phyloP scores from a whole-genome alignment of 192 early-diverging fungal genomes.

The Podila horticola region DNA sequence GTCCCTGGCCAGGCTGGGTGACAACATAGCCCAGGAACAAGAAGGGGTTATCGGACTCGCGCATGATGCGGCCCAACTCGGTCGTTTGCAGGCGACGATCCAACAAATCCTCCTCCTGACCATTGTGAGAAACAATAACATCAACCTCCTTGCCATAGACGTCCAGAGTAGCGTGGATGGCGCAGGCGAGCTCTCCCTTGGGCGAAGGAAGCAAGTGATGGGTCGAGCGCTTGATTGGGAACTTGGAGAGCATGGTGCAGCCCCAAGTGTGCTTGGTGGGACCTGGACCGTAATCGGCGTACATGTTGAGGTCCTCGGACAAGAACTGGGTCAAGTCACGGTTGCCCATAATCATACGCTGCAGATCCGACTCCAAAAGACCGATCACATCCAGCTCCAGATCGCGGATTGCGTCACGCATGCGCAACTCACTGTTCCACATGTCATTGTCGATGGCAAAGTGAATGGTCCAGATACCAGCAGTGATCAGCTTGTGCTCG shows the following conservation, averaged over 20 bases:
- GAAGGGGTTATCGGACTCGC: slow-evolving; percentile 77
- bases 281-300: slow-evolving; percentile 86
- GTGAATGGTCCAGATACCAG: slow-evolving; percentile 88
- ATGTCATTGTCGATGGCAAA: slow-evolving; percentile 89
- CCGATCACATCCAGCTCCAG: slow-evolving; percentile 84
- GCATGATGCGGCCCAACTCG: slow-evolving; percentile 81
- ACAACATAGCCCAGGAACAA: slow-evolving; percentile 87
- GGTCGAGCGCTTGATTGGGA: slow-evolving; percentile 78
- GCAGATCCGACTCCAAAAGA: slow-evolving; percentile 80
- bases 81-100: slow-evolving; percentile 82
- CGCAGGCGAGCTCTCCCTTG: slow-evolving; percentile 83
- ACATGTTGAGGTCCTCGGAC: slow-evolving; percentile 79
- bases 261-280: slow-evolving; percentile 91
- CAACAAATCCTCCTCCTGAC: slow-evolving; percentile 80
- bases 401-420: slow-evolving; percentile 79
- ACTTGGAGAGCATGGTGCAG: slow-evolving; percentile 85
- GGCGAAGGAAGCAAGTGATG: slow-evolving; percentile 86
- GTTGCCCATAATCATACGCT: slow-evolving; percentile 87
- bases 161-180: slow-evolving; percentile 88
- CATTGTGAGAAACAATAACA: slow-evolving; percentile 86
- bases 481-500: slow-evolving; percentile 74
- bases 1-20: slow-evolving; percentile 69
- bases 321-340: slow-evolving; percentile 85
- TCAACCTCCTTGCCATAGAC: slow-evolving; percentile 82
- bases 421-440: slow-evolving; percentile 80